These are phyloP conservation scores for Boletus reticulatus DNA, from an alignment of 768 basidiomycete genomes.

Conservation along the genomic window DNA sequence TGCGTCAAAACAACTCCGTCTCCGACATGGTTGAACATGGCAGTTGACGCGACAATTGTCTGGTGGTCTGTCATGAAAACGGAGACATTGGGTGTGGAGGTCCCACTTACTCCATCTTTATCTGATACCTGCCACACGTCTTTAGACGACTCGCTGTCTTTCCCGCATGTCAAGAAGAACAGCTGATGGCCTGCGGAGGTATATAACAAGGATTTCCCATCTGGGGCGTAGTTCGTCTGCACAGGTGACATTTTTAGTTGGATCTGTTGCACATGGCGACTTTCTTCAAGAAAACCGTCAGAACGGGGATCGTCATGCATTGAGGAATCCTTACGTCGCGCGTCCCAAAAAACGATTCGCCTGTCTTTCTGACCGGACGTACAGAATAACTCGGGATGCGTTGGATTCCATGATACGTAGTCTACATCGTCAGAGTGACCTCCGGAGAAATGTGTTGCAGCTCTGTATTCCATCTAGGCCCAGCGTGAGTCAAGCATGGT, in stretches of 20 bases:
- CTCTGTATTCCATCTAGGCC: constrained; percentile 67
- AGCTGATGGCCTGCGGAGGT: constrained; percentile 59
- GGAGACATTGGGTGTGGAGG: background rate
- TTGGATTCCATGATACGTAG: constrained; percentile 81
- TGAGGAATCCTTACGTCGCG: constrained; percentile 55
- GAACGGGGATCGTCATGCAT: background rate
- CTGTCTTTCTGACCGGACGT: constrained; percentile 77
- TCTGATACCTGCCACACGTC: constrained; percentile 47
- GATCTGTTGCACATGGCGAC: constrained; percentile 61
- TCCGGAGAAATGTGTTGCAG: constrained; percentile 63
- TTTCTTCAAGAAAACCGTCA: constrained; percentile 47
- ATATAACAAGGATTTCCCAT: constrained; percentile 64
- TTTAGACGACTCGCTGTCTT: constrained; percentile 49
- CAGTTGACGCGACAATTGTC: constrained; percentile 57
- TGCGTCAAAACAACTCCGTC: constrained; percentile 69
- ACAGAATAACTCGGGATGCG: constrained; percentile 79
- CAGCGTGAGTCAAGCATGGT: background rate
- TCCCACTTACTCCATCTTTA: constrained; percentile 23
- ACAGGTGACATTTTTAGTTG: constrained; percentile 58
- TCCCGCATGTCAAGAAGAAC: constrained; percentile 58
- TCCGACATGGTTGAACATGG: constrained; percentile 73
- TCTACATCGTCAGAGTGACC: constrained; percentile 81
- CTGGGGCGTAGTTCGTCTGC: constrained; percentile 69
- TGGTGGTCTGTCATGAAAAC: constrained; percentile 14
- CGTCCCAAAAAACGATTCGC: constrained; percentile 81